Percentiles rank a stretch among this genome's conserved stretches.
Evolutionary conservation across 192 early-diverging fungal species (phyloP).

Genomic region (Coemansia sp.): DNA sequence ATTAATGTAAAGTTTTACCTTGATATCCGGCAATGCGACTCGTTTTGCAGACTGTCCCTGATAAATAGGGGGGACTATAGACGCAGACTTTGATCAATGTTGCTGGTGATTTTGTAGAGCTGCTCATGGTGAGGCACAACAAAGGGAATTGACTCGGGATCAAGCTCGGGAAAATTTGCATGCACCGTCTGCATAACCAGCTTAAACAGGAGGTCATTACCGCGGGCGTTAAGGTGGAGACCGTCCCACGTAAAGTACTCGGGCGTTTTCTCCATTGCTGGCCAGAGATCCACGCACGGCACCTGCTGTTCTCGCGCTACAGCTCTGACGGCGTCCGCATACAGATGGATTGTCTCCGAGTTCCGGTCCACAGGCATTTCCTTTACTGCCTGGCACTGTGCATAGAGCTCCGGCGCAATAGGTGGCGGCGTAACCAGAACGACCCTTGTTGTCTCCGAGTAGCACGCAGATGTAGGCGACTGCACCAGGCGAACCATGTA

Average conservation of each 20-base stretch:
- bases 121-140: slow-evolving; percentile 12
- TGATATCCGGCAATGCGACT: too few relatives aligned
- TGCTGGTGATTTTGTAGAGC: background rate
- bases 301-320: slow-evolving; percentile 11
- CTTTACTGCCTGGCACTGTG: background rate
- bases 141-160: slow-evolving; percentile 24
- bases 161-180: slow-evolving; percentile 18
- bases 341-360: slow-evolving; percentile 3
- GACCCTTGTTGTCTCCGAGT: slow-evolving; percentile 14
- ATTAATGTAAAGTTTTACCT: too few relatives aligned
- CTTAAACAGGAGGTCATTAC: slow-evolving; percentile 35
- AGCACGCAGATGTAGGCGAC: slow-evolving; percentile 1
- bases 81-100: background rate
- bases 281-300: slow-evolving; percentile 41
- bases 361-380: slow-evolving; percentile 9
- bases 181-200: slow-evolving; percentile 18
- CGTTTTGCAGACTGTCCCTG: too few relatives aligned
- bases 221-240: slow-evolving; percentile 39
- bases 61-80: background rate
- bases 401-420: slow-evolving; percentile 20
- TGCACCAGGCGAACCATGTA: slow-evolving; percentile 10
- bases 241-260: slow-evolving; percentile 30
- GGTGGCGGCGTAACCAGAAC: slow-evolving; percentile 43
- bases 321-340: slow-evolving; percentile 17
- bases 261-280: slow-evolving; percentile 19